Base-by-base conservation (phyloP, 2,329 filamentous ascomycete genomes). In the Huntiella decipiens region DNA sequence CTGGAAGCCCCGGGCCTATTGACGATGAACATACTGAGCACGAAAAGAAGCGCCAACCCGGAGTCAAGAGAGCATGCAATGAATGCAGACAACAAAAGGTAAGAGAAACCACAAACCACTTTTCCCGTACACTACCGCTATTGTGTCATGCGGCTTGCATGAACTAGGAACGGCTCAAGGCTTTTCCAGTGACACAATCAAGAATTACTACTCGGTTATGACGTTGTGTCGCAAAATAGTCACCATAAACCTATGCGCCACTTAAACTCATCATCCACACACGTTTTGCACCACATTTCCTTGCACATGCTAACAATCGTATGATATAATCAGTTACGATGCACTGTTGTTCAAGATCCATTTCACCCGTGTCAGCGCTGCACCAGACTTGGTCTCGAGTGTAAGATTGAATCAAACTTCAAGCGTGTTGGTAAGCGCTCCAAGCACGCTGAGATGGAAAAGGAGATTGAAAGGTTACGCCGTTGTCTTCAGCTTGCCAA, bases 51-150 rank as follows among this genome's bases (percentile, higher is more conserved):
- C 68, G 75, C 50, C 73, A 78, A 53, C 76, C 77, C 19, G 76
- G 76, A 46, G 77, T 80, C 42, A 85, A 88, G 65, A 71, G 83
- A 55, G 82, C 82, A 4, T 88, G 82, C 62, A 87, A 87, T 57
- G 82, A 88, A 61, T 88, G 82, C 58, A 72, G 82, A 51, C 82
- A 88, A 63, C 82, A 88, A 62, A 88, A 88, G 68, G 82, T 84
- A 10, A 19, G 12, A 39, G 11, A 7, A 39, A 8, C 16, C 38
- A 22, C 10, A 22, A 16, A 39, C 8, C 39, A 36, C 15, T 35
- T 15, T 48, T 28, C n/a, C 10, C 11, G 3, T 39, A 13, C 12
- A 11, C 16, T 7, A 38, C 13, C 16, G 38, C 6, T 11, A 39
- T 39, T 12, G 38, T 5, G 38, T 6, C 15, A 17, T 39, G 16